A percentile compares a stretch with the other conserved stretches of the same genome.
phyloP scores from a whole-genome alignment of 1,284 basidiomycete genomes.

The Chondrostereum purpureum region DNA sequence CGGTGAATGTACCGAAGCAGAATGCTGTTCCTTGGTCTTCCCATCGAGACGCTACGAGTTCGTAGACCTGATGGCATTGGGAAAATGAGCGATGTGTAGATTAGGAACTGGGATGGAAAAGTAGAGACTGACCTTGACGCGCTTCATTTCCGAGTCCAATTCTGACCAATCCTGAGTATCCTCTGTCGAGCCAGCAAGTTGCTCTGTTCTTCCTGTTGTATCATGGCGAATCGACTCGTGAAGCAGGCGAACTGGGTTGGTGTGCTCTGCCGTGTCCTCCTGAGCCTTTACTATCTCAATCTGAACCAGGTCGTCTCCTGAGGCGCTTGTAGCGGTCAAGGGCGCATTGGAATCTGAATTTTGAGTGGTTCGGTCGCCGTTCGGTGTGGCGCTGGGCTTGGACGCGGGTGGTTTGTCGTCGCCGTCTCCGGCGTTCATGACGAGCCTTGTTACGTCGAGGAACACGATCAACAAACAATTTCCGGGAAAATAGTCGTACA shows the following conservation, averaged over 20 bases:
- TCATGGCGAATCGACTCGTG: not conserved
- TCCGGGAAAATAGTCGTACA: conserved; percentile 10
- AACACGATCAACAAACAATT: conserved; percentile 24
- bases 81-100: not conserved
- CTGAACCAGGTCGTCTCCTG: conserved; percentile 6
- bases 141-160: conserved; percentile 30
- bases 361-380: conserved; percentile 1
- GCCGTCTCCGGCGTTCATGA: conserved; percentile 32
- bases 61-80: conserved; percentile 69
- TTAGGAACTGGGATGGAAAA: not conserved
- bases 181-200: conserved; percentile 23
- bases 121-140: conserved; percentile 29
- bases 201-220: not conserved
- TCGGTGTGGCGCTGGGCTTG: conserved; percentile 5
- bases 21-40: conserved; percentile 91
- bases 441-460: conserved; percentile 13
- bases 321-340: conserved; percentile 2
- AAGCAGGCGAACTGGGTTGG: conserved; percentile 15
- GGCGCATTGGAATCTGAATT: conserved; percentile 4
- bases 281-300: conserved; percentile 4
- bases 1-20: conserved; percentile 83
- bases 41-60: conserved; percentile 85
- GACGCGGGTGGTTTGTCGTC: conserved; percentile 15
- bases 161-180: conserved; percentile 27
- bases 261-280: conserved; percentile 9